Evolutionary conservation across 1,139 yeast genomes (phyloP).

Genomic region (Pichia sp.): DNA sequence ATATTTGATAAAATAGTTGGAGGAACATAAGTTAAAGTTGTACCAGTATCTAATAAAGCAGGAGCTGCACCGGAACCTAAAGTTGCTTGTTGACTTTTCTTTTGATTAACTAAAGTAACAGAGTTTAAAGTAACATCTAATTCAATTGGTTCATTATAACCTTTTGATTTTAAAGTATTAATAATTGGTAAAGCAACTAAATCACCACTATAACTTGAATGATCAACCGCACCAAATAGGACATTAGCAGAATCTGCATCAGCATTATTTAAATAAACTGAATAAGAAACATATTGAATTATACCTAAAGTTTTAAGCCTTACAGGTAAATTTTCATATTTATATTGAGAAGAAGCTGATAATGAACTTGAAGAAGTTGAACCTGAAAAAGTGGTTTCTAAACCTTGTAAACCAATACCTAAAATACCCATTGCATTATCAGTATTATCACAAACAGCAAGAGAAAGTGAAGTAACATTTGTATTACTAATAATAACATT

Average conservation of each 20-base stretch:
- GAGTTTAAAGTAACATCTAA: slow-evolving; percentile 42
- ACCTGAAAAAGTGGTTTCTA: slow-evolving; percentile 37
- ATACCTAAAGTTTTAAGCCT: slow-evolving; percentile 47
- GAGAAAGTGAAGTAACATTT: slow-evolving; percentile 39
- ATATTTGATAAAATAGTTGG: slow-evolving; percentile 33
- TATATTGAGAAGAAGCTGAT: slow-evolving; percentile 21
- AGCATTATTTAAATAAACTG: slow-evolving; percentile 41
- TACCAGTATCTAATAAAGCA: slow-evolving; percentile 63
- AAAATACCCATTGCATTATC: slow-evolving; percentile 51
- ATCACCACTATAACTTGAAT: slow-evolving; percentile 42
- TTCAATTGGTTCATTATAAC: slow-evolving; percentile 32
- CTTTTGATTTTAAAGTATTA: slow-evolving; percentile 30
- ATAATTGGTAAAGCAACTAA: slow-evolving; percentile 41
- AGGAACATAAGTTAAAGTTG: slow-evolving; percentile 55
- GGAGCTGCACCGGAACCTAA: slow-evolving; percentile 35
- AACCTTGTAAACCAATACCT: slow-evolving; percentile 53
- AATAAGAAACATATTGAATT: slow-evolving; percentile 47
- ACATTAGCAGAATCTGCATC: slow-evolving; percentile 39
- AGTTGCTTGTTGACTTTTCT: slow-evolving; percentile 21
- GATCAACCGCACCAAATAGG: slow-evolving; percentile 56
- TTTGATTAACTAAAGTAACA: slow-evolving; percentile 11
- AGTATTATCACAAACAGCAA: slow-evolving; percentile 52
- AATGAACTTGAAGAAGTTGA: slow-evolving; percentile 8
- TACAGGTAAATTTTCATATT: slow-evolving; percentile 52
- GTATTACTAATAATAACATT: slow-evolving; percentile 38